A percentile compares a stretch with the other conserved stretches of the same genome.
phyloP scores from a whole-genome alignment of 2,329 filamentous ascomycete species.

The Aurifilum marmelostoma region DNA sequence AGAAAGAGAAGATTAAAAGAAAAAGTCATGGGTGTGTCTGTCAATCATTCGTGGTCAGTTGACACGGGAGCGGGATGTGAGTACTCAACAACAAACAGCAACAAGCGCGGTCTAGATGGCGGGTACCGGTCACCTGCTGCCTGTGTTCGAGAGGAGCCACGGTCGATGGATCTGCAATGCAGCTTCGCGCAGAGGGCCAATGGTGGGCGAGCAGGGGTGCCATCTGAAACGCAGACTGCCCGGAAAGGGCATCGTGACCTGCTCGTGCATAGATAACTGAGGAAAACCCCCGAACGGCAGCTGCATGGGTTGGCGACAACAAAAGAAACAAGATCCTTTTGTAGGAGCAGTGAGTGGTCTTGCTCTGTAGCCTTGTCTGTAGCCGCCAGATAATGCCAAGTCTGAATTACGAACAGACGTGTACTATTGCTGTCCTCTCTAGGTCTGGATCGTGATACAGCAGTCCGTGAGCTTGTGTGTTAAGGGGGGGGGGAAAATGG shows the following conservation, averaged over 20 bases:
- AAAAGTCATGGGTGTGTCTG: not conserved
- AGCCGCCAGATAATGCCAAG: not conserved
- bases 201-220: conserved; percentile 2
- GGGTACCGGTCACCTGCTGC: not conserved
- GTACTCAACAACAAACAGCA: not conserved
- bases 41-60: not conserved
- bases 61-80: not conserved
- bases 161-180: conserved; percentile 21
- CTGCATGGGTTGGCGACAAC: not conserved
- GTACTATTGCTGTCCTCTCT: not conserved
- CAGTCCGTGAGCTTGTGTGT: not conserved
- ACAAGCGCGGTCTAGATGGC: conserved; percentile 5
- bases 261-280: conserved; percentile 2
- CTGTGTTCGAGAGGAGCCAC: not conserved
- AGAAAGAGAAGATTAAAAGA: too few species aligned
- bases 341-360: not conserved
- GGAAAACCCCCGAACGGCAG: not conserved
- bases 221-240: conserved; percentile 21
- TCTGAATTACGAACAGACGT: not conserved
- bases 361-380: not conserved
- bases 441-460: not conserved
- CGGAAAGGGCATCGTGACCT: conserved; percentile 3
- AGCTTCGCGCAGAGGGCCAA: conserved; percentile 10
- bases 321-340: not conserved
- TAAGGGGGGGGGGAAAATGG: not conserved